Base-by-base conservation (phyloP, 495 filamentous ascomycete genomes). In the Podospora conica region DNA sequence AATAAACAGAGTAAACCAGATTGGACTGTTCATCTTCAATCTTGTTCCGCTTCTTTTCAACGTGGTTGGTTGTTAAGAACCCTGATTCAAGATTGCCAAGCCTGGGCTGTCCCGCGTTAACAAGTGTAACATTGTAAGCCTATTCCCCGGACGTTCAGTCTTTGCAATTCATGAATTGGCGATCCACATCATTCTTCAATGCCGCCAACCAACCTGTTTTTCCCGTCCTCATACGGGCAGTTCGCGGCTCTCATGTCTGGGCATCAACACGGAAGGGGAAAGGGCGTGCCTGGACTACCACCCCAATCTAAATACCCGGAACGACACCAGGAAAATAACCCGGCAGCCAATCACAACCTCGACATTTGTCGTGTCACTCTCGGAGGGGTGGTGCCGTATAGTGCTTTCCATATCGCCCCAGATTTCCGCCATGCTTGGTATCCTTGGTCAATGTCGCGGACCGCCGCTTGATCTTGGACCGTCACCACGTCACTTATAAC, bases 241-340 rank as follows among this genome's bases (percentile, higher is more conserved):
- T 8, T 48, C 8, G 40, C 18, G 6, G 40, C 6, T 48, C n/a
- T n/a, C 40, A n/a, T 5, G 40, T 48, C 40, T 2, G 15, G 18
- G 40, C 40, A 48, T 48, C 40, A 7, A 48, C 40, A 48, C 40
- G 40, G 40, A 48, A 48, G 40, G 40, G 40, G 40, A 18, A 48
- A 5, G 40, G 15, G 29, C 29, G 29, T 31, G 29, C 12, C 29
- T 11, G 1, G 29, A 11, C 40, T 2, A 48, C 40, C 40, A 48
- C 5, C 23, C 21, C 61, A 63, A 63, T 63, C 61, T 64, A 64
- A 64, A 64, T 64, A 64, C 55, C 63, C 63, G 63, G 63, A 58
- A 15, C 54, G 23, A 27, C 20, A 0, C 9, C 24, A 33, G 18
- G 18, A 57, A 12, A 23, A 40, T 21, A 33, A 5, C 54, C 54